Evolutionary conservation across 169 alveolate genomes (phyloP).

Genomic region (Babesia sp.): DNA sequence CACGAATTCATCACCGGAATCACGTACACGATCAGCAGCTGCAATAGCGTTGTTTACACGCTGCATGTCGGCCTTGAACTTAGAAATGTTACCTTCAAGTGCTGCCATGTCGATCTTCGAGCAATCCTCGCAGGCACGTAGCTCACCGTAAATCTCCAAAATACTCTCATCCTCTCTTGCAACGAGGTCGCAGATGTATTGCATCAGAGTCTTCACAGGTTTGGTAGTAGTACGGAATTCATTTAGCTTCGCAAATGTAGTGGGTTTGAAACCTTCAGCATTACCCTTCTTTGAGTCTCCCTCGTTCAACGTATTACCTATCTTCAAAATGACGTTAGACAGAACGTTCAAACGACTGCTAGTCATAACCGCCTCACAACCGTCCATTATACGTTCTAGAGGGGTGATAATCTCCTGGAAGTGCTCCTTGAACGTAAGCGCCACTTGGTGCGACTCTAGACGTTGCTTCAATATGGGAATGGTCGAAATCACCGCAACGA

Average conservation of each 20-base stretch:
- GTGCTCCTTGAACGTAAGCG: slow-evolving; percentile 80
- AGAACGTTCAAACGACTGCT: slow-evolving; percentile 75
- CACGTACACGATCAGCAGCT: slow-evolving; percentile 65
- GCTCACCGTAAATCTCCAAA: slow-evolving; percentile 64
- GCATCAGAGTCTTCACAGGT: slow-evolving; percentile 85
- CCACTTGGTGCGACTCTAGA: slow-evolving; percentile 82
- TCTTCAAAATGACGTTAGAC: slow-evolving; percentile 79
- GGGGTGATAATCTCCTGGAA: slow-evolving; percentile 80
- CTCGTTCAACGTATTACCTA: slow-evolving; percentile 84
- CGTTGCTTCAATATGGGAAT: slow-evolving; percentile 84
- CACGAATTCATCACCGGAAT: slow-evolving; percentile 69
- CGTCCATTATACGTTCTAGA: slow-evolving; percentile 73
- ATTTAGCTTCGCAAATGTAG: slow-evolving; percentile 81
- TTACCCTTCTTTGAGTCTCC: slow-evolving; percentile 88
- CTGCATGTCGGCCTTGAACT: slow-evolving; percentile 69
- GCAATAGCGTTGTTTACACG: slow-evolving; percentile 70
- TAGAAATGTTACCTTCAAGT: slow-evolving; percentile 64
- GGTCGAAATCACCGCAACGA: slow-evolving; percentile 86
- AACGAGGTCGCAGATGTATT: slow-evolving; percentile 80
- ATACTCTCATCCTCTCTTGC: slow-evolving; percentile 66
- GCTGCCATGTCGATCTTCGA: slow-evolving; percentile 72
- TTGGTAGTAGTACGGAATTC: slow-evolving; percentile 86
- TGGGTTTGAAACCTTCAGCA: slow-evolving; percentile 87
- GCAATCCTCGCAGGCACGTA: slow-evolving; percentile 68
- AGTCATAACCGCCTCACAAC: slow-evolving; percentile 79